Conservation (phyloP, 1,284 basidiomycete genomes). For the Microbotryum silenes-acaulis region DNA sequence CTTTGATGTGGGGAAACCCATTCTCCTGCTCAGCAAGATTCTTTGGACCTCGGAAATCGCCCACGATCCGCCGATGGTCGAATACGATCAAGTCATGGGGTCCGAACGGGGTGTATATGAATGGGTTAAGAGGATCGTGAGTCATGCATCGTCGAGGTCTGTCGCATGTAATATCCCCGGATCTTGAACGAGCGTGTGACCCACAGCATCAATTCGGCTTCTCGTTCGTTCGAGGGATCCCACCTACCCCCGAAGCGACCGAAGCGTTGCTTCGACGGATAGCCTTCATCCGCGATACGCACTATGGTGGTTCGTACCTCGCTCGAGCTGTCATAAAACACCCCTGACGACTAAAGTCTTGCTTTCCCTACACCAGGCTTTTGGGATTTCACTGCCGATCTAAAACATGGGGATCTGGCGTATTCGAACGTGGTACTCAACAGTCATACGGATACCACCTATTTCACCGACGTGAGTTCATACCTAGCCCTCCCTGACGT, state of each 20-base stretch:
- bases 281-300: slow-evolving; percentile 84
- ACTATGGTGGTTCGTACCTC: slow-evolving; percentile 53
- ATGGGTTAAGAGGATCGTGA: slow-evolving; percentile 74
- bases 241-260: slow-evolving; percentile 72
- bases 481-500: too few species aligned
- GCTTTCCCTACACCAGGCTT: slow-evolving; percentile 46
- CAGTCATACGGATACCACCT: slow-evolving; percentile 92
- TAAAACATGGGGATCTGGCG: slow-evolving; percentile 77
- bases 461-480: slow-evolving; percentile 32
- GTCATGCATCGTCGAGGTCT: slow-evolving; percentile 35
- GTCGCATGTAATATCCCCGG: background rate
- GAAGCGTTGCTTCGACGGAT: slow-evolving; percentile 70
- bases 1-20: background rate
- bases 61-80: slow-evolving; percentile 64
- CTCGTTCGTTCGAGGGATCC: slow-evolving; percentile 75
- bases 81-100: slow-evolving; percentile 67
- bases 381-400: slow-evolving; percentile 93
- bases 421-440: slow-evolving; percentile 82
- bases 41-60: slow-evolving; percentile 75
- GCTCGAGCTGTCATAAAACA: too few species aligned
- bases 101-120: slow-evolving; percentile 63
- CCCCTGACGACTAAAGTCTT: slow-evolving; percentile 44
- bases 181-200: background rate
- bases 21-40: slow-evolving; percentile 50
- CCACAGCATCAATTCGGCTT: slow-evolving; percentile 75